These are phyloP conservation scores for Scedosporium boydii DNA, from an alignment of 2,329 filamentous ascomycete species.

Conservation along the genomic window DNA sequence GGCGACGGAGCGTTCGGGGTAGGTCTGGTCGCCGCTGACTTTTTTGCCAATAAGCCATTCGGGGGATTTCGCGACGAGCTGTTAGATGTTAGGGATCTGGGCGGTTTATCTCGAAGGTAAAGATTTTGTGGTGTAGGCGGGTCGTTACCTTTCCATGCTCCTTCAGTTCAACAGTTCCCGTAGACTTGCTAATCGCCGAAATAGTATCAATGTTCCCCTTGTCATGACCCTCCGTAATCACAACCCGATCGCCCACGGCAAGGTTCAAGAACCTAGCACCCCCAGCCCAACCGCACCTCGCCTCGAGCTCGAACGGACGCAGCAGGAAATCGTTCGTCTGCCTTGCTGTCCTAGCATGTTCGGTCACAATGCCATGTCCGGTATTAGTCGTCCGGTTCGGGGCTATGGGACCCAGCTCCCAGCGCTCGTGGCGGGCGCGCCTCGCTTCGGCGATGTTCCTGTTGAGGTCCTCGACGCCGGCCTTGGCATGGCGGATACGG, in stretches of 20 bases:
- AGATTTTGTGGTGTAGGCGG: too few species aligned
- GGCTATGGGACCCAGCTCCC: constrained; percentile 66
- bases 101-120: too few species aligned
- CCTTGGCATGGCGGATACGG: constrained; percentile 15
- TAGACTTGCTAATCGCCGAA: constrained; percentile 39
- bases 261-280: constrained; percentile 50
- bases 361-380: constrained; percentile 44
- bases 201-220: constrained; percentile 79
- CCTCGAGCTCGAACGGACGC: constrained; percentile 25
- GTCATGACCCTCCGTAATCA: constrained; percentile 67
- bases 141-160: constrained; percentile 53
- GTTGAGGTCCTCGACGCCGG: constrained; percentile 22
- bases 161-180: constrained; percentile 51
- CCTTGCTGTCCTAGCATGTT: constrained; percentile 7
- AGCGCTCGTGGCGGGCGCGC: constrained; percentile 60
- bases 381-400: constrained; percentile 64
- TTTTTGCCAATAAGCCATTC: constrained; percentile 20
- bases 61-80: constrained; percentile 24
- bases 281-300: constrained; percentile 46
- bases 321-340: constrained; percentile 18
- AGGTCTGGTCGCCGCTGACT: constrained; percentile 22
- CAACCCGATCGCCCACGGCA: constrained; percentile 66
- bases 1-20: constrained; percentile 23
- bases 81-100: constrained; percentile 1
- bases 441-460: constrained; percentile 29